Evolutionary conservation across 164 flowering plant species (phyloP).

Genomic region (Umbilicus rupestris): DNA sequence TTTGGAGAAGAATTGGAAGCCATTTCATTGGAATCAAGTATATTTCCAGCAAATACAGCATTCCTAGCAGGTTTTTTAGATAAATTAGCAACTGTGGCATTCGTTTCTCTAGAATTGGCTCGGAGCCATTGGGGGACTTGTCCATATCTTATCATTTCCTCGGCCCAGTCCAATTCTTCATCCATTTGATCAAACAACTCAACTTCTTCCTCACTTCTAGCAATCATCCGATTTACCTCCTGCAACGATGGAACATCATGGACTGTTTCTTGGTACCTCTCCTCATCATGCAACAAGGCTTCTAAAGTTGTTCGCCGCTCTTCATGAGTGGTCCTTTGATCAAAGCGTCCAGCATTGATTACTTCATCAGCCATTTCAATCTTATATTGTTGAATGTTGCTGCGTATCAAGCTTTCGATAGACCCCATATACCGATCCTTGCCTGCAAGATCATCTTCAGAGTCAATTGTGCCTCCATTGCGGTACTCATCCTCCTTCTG

Average conservation of each 20-base stretch:
- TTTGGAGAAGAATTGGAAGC: slow-evolving; percentile 35
- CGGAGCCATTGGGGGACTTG: slow-evolving; percentile 97
- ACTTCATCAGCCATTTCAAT: slow-evolving; percentile 99
- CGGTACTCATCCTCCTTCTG: slow-evolving; percentile 86
- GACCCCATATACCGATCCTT: slow-evolving; percentile 95
- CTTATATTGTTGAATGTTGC: slow-evolving; percentile 96
- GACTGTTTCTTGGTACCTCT: slow-evolving; percentile 86
- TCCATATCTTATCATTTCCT: slow-evolving; percentile 70
- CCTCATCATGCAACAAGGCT: slow-evolving; percentile 90
- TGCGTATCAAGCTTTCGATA: slow-evolving; percentile 93
- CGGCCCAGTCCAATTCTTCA: slow-evolving; percentile 85
- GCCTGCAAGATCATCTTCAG: slow-evolving; percentile 97
- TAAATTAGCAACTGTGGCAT: slow-evolving; percentile 49
- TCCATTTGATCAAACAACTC: slow-evolving; percentile 98
- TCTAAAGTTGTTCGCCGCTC: slow-evolving; percentile 91
- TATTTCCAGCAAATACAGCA: slow-evolving; percentile 25
- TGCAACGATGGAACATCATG: slow-evolving; percentile 95
- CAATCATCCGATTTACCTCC: slow-evolving; percentile 96
- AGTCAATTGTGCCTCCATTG: slow-evolving; percentile 68
- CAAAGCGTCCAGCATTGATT: slow-evolving; percentile 99
- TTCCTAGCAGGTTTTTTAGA: slow-evolving; percentile 74
- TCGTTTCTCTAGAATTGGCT: slow-evolving; percentile 65
- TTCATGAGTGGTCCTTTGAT: slow-evolving; percentile 98
- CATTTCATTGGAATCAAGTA: slow-evolving; percentile 41
- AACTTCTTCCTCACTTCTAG: slow-evolving; percentile 90